Percentiles rank a stretch among this genome's conserved stretches.
phyloP scores from a whole-genome alignment of 2,329 filamentous ascomycete species.

The Bipolaris gigantea region DNA sequence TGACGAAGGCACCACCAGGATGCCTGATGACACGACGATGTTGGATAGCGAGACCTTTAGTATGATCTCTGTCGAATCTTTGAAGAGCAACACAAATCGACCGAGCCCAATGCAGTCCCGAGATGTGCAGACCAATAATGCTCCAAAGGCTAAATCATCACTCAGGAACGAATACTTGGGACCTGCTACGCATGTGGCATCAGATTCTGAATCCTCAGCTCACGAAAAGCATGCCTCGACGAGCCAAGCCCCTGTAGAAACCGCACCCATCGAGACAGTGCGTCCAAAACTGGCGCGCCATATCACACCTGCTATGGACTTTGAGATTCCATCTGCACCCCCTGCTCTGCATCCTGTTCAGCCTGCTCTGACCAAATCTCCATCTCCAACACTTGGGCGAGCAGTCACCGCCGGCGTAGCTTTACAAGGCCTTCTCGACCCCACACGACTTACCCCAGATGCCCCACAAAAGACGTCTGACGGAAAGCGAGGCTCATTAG shows the following conservation, averaged over 20 bases:
- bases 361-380: conserved; percentile 22
- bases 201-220: not conserved
- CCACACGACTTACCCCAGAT: conserved; percentile 32
- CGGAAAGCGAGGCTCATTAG: conserved; percentile 32
- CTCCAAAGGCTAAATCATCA: conserved; percentile 8
- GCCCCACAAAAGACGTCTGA: conserved; percentile 25
- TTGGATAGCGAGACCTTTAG: conserved; percentile 55
- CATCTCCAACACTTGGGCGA: conserved; percentile 39
- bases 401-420: conserved; percentile 45
- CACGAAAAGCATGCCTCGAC: conserved; percentile 12
- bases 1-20: conserved; percentile 38
- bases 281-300: conserved; percentile 23
- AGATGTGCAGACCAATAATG: conserved; percentile 3
- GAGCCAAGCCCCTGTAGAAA: conserved; percentile 3
- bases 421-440: conserved; percentile 43
- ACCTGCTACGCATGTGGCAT: conserved; percentile 1
- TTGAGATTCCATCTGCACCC: conserved; percentile 34
- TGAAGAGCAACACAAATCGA: conserved; percentile 41
- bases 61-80: conserved; percentile 54
- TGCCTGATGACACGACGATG: conserved; percentile 51
- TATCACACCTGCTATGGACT: conserved; percentile 34
- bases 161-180: conserved; percentile 19
- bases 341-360: conserved; percentile 31
- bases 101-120: conserved; percentile 31
- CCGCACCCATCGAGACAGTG: conserved; percentile 12